Conservation (phyloP, 768 basidiomycete species). For the Paxillus involutus region DNA sequence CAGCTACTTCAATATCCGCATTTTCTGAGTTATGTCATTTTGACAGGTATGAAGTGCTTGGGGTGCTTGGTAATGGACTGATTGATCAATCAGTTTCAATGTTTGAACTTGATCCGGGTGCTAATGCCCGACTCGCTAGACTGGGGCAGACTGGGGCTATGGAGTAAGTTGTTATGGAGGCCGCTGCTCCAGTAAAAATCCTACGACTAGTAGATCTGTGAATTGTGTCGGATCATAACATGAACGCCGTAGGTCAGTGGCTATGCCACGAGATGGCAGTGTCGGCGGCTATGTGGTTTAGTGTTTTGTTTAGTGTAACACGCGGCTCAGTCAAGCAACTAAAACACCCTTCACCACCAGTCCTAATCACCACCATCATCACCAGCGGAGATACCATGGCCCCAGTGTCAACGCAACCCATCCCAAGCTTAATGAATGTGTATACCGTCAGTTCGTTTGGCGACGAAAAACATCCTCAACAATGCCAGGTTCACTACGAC, state of each 20-base stretch:
- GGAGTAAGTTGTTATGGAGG: neutral
- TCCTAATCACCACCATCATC: constrained; percentile 4
- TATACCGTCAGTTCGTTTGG: constrained; percentile 3
- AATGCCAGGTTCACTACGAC: constrained; percentile 24
- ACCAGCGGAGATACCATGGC: constrained; percentile 17
- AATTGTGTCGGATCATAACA: too few relatives aligned
- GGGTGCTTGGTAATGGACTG: too few relatives aligned
- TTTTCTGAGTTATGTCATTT: neutral
- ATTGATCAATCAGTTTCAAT: too few relatives aligned
- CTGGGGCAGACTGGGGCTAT: neutral
- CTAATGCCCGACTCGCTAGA: neutral
- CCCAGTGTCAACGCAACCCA: constrained; percentile 29
- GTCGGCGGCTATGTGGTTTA: too few relatives aligned
- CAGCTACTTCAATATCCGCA: constrained; percentile 7
- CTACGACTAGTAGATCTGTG: too few relatives aligned
- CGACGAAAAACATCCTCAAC: constrained; percentile 17
- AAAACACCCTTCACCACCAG: constrained; percentile 2
- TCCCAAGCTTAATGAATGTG: constrained; percentile 21
- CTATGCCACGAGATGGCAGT: too few relatives aligned
- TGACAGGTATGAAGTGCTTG: too few relatives aligned
- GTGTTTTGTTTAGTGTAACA: too few relatives aligned
- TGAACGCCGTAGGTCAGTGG: too few relatives aligned
- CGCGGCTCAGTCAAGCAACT: neutral
- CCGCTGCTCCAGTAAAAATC: too few relatives aligned
- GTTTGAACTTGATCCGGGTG: too few relatives aligned